A percentile compares a stretch with the other conserved stretches of the same genome.
Evolutionary conservation across 1,284 basidiomycete genomes (phyloP).

Genomic region (Austroboletus novae-zelandiae): DNA sequence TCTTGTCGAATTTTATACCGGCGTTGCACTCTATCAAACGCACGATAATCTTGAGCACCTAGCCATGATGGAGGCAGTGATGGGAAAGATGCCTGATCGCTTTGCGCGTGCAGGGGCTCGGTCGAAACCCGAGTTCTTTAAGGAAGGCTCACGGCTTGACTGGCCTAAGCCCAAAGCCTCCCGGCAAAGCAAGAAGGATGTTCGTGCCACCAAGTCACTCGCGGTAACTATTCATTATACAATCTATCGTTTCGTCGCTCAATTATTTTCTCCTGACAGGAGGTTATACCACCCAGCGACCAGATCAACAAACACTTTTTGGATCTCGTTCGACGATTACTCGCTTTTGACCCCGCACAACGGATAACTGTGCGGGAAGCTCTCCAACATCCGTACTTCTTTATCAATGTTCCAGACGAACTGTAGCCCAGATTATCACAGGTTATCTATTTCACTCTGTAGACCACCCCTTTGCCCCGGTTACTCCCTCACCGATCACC

Average conservation of each 20-base stretch:
- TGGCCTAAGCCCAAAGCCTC: conserved; percentile 89
- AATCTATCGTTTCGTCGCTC: conserved; percentile 4
- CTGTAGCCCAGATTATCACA: conserved; percentile 41
- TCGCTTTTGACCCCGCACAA: conserved; percentile 89
- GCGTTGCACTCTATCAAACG: conserved; percentile 96
- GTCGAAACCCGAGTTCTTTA: conserved; percentile 92
- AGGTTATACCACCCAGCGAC: conserved; percentile 79
- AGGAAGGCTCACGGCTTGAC: conserved; percentile 78
- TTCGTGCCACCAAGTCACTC: conserved; percentile 81
- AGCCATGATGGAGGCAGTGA: conserved; percentile 99
- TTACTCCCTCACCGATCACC: conserved; percentile 21
- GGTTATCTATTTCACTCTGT: conserved; percentile 37
- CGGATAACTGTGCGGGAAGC: conserved; percentile 87
- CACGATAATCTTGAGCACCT: conserved; percentile 99
- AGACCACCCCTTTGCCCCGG: conserved; percentile 30
- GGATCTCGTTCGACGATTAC: conserved; percentile 82
- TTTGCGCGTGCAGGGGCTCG: conserved; percentile 72
- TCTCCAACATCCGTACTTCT: conserved; percentile 84
- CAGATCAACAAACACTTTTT: conserved; percentile 77
- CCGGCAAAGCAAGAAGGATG: conserved; percentile 92
- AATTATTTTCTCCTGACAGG: conserved; percentile 42
- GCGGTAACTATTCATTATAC: conserved; percentile 46
- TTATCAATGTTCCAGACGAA: conserved; percentile 57
- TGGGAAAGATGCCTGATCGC: conserved; percentile 92
- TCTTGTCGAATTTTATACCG: conserved; percentile 97